phyloP scores from a whole-genome alignment of 257 asterid species.

The Plantago ovata region DNA sequence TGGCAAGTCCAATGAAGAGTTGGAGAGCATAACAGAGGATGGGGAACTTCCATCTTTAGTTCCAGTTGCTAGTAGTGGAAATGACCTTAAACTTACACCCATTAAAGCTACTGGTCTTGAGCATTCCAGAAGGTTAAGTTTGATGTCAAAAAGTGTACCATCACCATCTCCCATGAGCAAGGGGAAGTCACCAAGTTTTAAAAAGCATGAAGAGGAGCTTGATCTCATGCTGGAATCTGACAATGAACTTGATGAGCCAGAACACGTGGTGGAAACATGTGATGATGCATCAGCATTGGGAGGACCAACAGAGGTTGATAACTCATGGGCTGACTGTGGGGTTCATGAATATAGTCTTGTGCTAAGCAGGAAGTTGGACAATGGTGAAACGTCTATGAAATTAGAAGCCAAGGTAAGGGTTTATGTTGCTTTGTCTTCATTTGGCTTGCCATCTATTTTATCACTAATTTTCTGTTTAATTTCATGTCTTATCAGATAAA shows the following conservation, averaged over 20 bases:
- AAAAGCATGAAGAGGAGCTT: conserved; percentile 59
- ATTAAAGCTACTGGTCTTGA: conserved; percentile 43
- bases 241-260: conserved; percentile 64
- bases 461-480: conserved; percentile 9
- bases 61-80: conserved; percentile 35
- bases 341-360: conserved; percentile 60
- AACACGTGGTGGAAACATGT: conserved; percentile 45
- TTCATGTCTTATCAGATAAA: conserved; percentile 47
- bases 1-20: conserved; percentile 47
- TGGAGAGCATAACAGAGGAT: conserved; percentile 70
- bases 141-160: conserved; percentile 59
- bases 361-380: conserved; percentile 47
- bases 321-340: conserved; percentile 60
- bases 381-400: conserved; percentile 42
- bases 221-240: conserved; percentile 87
- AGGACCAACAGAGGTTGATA: conserved; percentile 26
- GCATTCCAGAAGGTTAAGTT: conserved; percentile 50
- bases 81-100: conserved; percentile 38
- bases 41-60: conserved; percentile 84
- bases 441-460: conserved; percentile 8
- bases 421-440: conserved; percentile 12
- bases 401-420: conserved; percentile 77
- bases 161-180: conserved; percentile 57
- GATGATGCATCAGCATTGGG: conserved; percentile 27
- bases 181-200: conserved; percentile 71